phyloP scores from a whole-genome alignment of 176 grass and related monocot species.

The Urochloa ruziziensis region DNA sequence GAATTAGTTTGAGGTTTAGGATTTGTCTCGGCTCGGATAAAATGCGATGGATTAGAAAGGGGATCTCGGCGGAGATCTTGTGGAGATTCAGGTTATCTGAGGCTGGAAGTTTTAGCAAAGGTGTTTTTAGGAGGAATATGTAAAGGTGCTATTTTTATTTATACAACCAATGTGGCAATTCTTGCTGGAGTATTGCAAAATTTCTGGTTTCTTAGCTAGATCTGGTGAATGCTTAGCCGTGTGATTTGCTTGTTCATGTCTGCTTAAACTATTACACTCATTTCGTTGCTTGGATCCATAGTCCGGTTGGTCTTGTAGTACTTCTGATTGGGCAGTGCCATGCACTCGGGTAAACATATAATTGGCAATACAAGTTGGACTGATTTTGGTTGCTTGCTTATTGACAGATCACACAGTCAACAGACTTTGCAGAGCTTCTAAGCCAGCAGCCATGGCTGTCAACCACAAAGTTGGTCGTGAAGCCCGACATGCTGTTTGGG shows the following conservation, averaged over 20 bases:
- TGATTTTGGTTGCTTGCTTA: background rate
- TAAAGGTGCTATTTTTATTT: background rate
- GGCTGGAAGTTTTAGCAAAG: background rate
- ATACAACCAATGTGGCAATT: background rate
- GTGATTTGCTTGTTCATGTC: background rate
- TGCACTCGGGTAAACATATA: background rate
- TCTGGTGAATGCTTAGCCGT: background rate
- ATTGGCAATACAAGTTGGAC: background rate
- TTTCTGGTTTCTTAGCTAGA: background rate
- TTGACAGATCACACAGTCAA: conserved; percentile 69
- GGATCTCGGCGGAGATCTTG: conserved; percentile 7
- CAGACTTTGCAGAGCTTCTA: conserved; percentile 62
- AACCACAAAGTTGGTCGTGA: conserved; percentile 77
- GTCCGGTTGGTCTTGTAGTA: background rate
- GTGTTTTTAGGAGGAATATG: background rate
- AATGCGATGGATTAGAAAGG: background rate
- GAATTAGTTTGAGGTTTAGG: background rate
- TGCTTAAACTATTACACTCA: background rate
- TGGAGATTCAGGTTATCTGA: background rate
- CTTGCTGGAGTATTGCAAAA: background rate
- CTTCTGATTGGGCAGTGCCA: background rate
- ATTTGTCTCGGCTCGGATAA: background rate
- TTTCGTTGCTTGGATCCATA: background rate
- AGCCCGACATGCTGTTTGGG: conserved; percentile 96
- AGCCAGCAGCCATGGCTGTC: conserved; percentile 74